Conservation (phyloP, 2,329 filamentous ascomycete genomes). For the Ceratocystis huliohia region DNA sequence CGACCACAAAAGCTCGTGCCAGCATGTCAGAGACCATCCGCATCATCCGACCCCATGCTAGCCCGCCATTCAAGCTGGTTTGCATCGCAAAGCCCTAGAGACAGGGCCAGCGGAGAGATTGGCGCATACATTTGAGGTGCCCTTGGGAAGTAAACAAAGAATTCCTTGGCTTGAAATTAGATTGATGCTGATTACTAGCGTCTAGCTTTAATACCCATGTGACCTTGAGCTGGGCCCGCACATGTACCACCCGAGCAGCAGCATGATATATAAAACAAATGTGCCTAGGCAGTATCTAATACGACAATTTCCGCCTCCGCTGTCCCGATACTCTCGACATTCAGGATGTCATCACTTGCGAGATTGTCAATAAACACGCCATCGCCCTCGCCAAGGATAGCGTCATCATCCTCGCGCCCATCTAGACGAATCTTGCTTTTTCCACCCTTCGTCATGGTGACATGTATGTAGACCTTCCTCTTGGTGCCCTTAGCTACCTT, state of each 20-base stretch:
- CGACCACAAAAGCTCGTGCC: not conserved
- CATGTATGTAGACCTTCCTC: slow-evolving; percentile 66
- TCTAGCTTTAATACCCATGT: too few species aligned
- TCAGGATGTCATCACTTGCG: slow-evolving; percentile 50
- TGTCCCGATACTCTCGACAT: slow-evolving; percentile 54
- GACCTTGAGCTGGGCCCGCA: too few species aligned
- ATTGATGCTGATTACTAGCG: too few species aligned
- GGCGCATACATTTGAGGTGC: too few species aligned
- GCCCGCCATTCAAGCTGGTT: too few species aligned
- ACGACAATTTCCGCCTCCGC: slow-evolving; percentile 58
- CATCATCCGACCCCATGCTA: too few species aligned
- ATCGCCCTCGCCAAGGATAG: slow-evolving; percentile 60
- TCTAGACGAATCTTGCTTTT: slow-evolving; percentile 59
- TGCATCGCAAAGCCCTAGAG: not conserved
- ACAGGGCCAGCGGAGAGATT: too few species aligned
- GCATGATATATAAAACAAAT: not conserved
- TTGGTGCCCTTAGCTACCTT: slow-evolving; percentile 39
- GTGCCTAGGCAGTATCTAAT: slow-evolving; percentile 45
- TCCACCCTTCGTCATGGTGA: slow-evolving; percentile 67
- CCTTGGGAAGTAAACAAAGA: too few species aligned
- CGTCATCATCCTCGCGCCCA: slow-evolving; percentile 47
- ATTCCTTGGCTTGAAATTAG: too few species aligned
- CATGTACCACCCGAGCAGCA: too few species aligned
- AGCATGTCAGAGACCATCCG: not conserved
- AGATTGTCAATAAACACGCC: slow-evolving; percentile 61